Evolutionary conservation across 805 yeast genomes (phyloP), one percentile per base, ranked within the genome.

Genomic region (Lipomyces mesembrius): DNA sequence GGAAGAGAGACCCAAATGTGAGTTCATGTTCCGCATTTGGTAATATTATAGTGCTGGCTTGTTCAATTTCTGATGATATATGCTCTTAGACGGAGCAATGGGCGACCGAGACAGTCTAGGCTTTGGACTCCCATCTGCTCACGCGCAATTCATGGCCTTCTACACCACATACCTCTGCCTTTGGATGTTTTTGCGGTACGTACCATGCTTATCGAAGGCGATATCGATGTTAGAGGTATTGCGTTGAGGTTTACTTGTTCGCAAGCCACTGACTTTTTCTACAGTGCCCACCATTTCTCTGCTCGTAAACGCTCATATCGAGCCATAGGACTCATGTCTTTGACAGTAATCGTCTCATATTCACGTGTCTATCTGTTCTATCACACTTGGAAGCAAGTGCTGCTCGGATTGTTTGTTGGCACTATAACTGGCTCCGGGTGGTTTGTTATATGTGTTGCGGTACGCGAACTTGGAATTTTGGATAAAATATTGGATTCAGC

Each of bases 61-160:
- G 49, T 17, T 43, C 49, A 43, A 43, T 17, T 11, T 8, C 22
- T n/a, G 39, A 53, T 20, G n/a, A 9, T 20, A 11, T 17, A 57
- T 37, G 39, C 17, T 11, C 39, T 14, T 65, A 60, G 63, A 62
- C 43, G 61, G 11, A 62, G 71, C 5, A 2, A n/a, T 39, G 17
- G 35, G 39, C 27, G 14, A 7, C 11, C 27, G 35, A 20, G 61
- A 59, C n/a, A 77, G 75, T 2, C 75, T 89, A 69, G 87, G 89
- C 0, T 92, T 88, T 76, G 99, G 99, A 0, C 94, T 94, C 98
- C 99, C 99, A 0, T 87, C 93, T 62, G 97, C 99, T 0, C 99
- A 94, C 78, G 87, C 97, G 0, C 99, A 94, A 79, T 95, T 93
- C 77, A 90, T 94, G 92, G 96, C 97, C 1, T 95, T 87, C 75